Base-by-base conservation (phyloP, 257 asterid genomes). In the Solanum ossicruentum region DNA sequence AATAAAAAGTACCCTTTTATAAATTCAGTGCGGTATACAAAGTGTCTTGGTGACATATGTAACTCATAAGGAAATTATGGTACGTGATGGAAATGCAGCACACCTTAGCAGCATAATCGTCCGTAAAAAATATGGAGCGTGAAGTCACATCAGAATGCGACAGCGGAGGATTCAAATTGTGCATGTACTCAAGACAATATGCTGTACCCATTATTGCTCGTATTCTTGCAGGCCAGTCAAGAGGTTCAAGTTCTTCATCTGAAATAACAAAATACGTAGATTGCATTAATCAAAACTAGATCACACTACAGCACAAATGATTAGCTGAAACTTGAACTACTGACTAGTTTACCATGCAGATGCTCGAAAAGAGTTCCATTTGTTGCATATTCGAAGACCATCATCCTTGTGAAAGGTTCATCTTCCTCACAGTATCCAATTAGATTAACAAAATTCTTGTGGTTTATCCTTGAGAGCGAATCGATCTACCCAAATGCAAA, bases 351-450 rank as follows among this genome's bases (percentile, higher is more conserved):
- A 96, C 99, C 90, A 83, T 95, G 99, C 51, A 96, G 94, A 86
- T 95, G 99, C 87, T 96, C 99, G 56, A 88, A 91, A 77, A 96
- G 92, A 56, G 98, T 93, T 70, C 99, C 99, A 61, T 96, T 96
- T 28, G 99, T 94, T 70, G 98, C 97, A 84, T 96, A 96, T 83
- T 96, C 98, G 49, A 93, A 93, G 77, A 95, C 98, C 91, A 96
- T 92, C 98, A 96, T 96, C 88, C 98, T 88, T 6, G 97, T 91
- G 85, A 93, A 93, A 15, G 98, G 98, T 55, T 80, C 85, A 86
- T 85, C 91, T 67, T 93, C 99, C 82, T 92, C 91, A 85, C 98
- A 96, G 81, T 90, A 95, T 39, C 99, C 99, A 17, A 96, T 87
- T 85, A 96, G 89, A 65, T 92, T 96, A 52, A 92, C 95, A 52